Base-by-base conservation (phyloP, 768 basidiomycete genomes). In the Fomitopsis serialis region DNA sequence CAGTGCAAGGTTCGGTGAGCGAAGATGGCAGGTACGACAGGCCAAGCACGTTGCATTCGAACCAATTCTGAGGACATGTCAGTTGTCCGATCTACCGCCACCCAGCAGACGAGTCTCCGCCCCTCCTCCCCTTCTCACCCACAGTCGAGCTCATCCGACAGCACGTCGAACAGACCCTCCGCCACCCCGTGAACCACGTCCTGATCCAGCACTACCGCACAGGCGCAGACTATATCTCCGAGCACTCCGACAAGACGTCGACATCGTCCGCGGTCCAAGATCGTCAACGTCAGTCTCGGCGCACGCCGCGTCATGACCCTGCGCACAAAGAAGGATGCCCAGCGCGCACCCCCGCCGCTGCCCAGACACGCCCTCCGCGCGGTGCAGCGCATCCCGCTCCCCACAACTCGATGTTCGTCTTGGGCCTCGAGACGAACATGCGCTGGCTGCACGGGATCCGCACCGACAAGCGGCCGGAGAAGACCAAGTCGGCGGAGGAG, bases 191-290 rank as follows among this genome's bases (percentile, higher is more conserved):
- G 5, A 92, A 92, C 62, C 89, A 92, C 60, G 89, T 88, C 45
- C 78, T 92, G 27, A 89, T 92, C 47, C 90, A 92, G 62, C 77
- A 81, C 63, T 92, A 92, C 64, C 87, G 89, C 53, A 77, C 76
- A 12, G 90, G 89, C 5, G 80, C 78, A 25, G 90, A 92, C 67
- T 87, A 85, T 68, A 92, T 92, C 57, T 90, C 89, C 0, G 89
- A 91, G 60, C 89, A 92, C 66, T 87, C 87, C 0, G 89, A 92
- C 68, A 92, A 92, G 70, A 92, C 89, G 5, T 92, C 59, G 90
- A 92, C 65, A 79, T 92, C 58, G 80, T 85, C 3, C 79, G 76
- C 13, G 84, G 29, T 87, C 88, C 7, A 81, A 74, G 50, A 85
- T 92, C 57, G 87, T 89, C 55, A 92, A 92, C 54, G 84, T 92